phyloP scores from a whole-genome alignment of 495 filamentous ascomycete species.

The Hypomontagnella monticulosa region DNA sequence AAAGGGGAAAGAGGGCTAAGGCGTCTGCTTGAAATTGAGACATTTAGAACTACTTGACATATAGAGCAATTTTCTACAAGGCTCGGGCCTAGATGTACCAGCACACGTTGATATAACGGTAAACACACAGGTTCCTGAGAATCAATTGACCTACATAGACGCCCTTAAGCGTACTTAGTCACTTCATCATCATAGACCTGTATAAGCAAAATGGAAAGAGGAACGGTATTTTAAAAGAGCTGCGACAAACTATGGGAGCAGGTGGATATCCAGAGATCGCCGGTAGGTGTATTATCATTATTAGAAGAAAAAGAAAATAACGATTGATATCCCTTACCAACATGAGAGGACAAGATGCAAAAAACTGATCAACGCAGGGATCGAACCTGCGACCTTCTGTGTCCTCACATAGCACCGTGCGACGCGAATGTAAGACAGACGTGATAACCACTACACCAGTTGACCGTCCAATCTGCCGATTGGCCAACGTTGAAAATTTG shows the following conservation, averaged over 20 bases:
- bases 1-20: constrained; percentile 50
- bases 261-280: no score
- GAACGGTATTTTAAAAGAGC: no score
- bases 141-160: no score
- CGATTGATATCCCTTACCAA: no score
- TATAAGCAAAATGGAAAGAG: no score
- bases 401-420: constrained; percentile 27
- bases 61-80: not conserved
- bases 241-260: no score
- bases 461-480: constrained; percentile 9
- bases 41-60: not conserved
- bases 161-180: no score
- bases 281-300: no score
- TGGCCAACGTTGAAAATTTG: not conserved
- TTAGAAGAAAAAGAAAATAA: no score
- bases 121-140: no score
- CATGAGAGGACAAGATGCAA: constrained; percentile 21
- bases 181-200: no score
- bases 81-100: not conserved
- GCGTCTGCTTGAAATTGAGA: constrained; percentile 27
- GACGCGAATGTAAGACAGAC: constrained; percentile 31
- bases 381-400: constrained; percentile 61
- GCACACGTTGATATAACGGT: not conserved
- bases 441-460: constrained; percentile 44
- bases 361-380: constrained; percentile 57